Evolutionary conservation across 768 basidiomycete species (phyloP), one percentile per base, ranked within the genome.

Genomic region (Chalciporus sphaerocephalus): DNA sequence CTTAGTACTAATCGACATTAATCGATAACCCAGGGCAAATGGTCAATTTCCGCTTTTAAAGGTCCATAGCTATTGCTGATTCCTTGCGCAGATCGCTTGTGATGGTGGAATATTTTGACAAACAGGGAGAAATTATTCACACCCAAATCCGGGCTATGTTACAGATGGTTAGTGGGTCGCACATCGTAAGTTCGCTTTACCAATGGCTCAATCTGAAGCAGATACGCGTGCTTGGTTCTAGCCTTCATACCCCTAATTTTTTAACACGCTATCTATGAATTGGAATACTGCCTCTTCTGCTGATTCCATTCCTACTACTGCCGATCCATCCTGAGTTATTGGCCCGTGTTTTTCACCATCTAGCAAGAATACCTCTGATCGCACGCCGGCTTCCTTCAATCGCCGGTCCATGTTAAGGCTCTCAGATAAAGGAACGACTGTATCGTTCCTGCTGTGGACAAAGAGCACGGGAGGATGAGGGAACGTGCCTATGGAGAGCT

Each of bases 391-490:
- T 27, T 36, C 22, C 12, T 21, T 36, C 18, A 44, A 4, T 18
- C 11, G 42, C 17, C 8, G 18, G 3, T 44, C 2, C 15, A 24
- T 36, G 15, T 20, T 11, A 6, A 44, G 34, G 18, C 42, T 44
- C 16, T 44, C 42, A 12, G 42, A 36, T 21, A 44, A 11, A 23
- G 42, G 42, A 36, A 44, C 42, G n/a, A 44, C 20, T 6, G 13
- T n/a, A 18, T 44, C 42, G 15, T 44, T 13, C 24, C 21, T 44
- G 42, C 42, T 44, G 24, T 44, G 42, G 5, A 44, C 42, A 24
- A 44, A 36, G 4, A 44, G 34, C 25, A 11, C 34, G 8, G 42
- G 42, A 17, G 42, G 42, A 21, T 44, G 42, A 23, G 4, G 18
- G 3, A 7, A 36, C 24, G 13, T 12, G 12, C 21, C 15, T 7